A percentile compares a stretch with the other conserved stretches of the same genome.
These are phyloP conservation scores for Eimeria necatrix DNA, from an alignment of 169 alveolate genomes.

Conservation along the genomic window DNA sequence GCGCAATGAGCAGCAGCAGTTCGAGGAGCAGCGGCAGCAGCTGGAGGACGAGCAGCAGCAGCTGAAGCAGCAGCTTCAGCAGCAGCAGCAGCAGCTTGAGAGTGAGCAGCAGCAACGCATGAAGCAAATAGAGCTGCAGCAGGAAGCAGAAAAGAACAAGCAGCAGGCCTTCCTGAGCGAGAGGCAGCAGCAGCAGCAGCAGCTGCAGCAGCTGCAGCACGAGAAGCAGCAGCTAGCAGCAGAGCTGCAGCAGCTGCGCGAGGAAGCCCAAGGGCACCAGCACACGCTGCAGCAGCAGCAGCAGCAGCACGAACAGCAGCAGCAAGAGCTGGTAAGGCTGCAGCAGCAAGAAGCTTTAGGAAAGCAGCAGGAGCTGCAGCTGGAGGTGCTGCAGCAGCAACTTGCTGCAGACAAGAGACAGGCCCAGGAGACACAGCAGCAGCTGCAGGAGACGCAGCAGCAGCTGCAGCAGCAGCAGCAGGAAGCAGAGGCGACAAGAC, in stretches of 20 bases:
- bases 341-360: not conserved
- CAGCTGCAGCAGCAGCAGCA: not conserved
- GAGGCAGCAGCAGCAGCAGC: not conserved
- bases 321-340: not conserved
- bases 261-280: not conserved
- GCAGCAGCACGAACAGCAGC: not conserved
- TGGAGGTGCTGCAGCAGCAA: not conserved
- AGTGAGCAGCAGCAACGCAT: slow-evolving; percentile 24
- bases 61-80: not conserved
- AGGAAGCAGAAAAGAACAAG: not conserved
- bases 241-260: slow-evolving; percentile 9
- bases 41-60: not conserved
- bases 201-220: not conserved
- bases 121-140: not conserved
- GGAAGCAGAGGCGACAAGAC: not conserved
- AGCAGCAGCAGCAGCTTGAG: not conserved
- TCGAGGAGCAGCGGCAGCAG: not conserved
- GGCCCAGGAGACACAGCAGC: not conserved
- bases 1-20: not conserved
- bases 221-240: not conserved
- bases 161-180: not conserved
- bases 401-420: not conserved
- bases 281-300: not conserved
- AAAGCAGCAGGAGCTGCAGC: not conserved
- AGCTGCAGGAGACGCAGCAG: not conserved